Conservation (phyloP, 148 eudicot species). For the Cornus suecica region DNA sequence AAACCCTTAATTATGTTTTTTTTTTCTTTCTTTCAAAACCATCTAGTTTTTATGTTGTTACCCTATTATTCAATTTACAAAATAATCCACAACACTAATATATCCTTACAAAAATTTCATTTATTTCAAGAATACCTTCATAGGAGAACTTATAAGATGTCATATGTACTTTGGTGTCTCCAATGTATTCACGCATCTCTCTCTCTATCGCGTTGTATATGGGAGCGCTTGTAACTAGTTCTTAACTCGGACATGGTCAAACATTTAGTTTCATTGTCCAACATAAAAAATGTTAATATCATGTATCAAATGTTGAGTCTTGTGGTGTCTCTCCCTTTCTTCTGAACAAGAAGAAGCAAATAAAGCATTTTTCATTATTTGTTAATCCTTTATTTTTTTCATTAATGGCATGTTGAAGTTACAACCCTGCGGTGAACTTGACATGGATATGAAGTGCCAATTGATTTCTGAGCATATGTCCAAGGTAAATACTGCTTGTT, state of each 20-base stretch:
- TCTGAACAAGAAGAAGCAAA: background rate
- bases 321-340: background rate
- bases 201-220: background rate
- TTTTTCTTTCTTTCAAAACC: too few species aligned
- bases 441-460: slow-evolving; percentile 52
- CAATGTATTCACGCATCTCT: background rate
- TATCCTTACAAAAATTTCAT: too few species aligned
- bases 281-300: background rate
- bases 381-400: background rate
- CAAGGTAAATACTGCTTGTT: slow-evolving; percentile 39
- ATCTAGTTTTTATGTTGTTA: too few species aligned
- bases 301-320: background rate
- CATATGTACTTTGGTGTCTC: too few species aligned
- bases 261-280: background rate
- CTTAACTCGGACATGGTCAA: background rate
- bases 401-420: slow-evolving; percentile 33
- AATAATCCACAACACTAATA: too few species aligned
- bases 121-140: too few species aligned
- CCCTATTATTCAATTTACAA: too few species aligned
- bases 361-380: background rate
- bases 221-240: background rate
- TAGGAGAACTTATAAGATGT: too few species aligned
- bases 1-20: too few species aligned
- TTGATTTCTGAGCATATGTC: slow-evolving; percentile 60
- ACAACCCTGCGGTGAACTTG: slow-evolving; percentile 64